These are phyloP conservation scores for Backusella macrospora DNA, from an alignment of 192 early-diverging fungal genomes.

Conservation along the genomic window DNA sequence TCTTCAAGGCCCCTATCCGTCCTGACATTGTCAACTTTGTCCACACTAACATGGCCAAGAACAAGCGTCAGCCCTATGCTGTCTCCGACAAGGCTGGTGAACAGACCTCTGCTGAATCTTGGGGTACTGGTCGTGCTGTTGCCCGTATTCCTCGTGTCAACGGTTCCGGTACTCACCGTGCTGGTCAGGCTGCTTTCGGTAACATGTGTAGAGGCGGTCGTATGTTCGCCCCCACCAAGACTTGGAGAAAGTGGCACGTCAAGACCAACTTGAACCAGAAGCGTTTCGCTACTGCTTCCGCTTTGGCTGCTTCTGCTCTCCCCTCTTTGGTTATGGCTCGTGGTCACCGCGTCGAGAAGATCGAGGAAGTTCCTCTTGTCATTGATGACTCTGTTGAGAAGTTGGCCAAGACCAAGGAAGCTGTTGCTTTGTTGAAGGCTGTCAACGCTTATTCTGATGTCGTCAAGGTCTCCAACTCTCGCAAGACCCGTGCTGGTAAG, in stretches of 20 bases:
- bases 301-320: conserved; percentile 94
- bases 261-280: conserved; percentile 99
- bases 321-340: conserved; percentile 93
- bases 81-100: conserved; percentile 97
- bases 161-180: conserved; percentile 95
- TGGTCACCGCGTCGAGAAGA: conserved; percentile 94
- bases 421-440: conserved; percentile 88
- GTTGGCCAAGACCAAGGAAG: conserved; percentile 92
- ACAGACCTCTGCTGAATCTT: conserved; percentile 97
- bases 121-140: conserved; percentile 99
- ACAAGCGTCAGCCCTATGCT: conserved; percentile 97
- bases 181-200: conserved; percentile 99
- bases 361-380: conserved; percentile 96
- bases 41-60: conserved; percentile 99
- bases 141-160: conserved; percentile 99
- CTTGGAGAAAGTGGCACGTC: conserved; percentile 99
- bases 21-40: conserved; percentile 96
- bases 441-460: conserved; percentile 95
- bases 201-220: conserved; percentile 99
- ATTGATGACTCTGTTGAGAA: conserved; percentile 80
- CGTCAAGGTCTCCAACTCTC: conserved; percentile 92
- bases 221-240: conserved; percentile 99
- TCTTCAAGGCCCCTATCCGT: conserved; percentile 98
- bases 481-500: conserved; percentile 95
- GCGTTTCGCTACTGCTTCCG: conserved; percentile 96